Evolutionary conservation across 305 asterid species (phyloP).

Genomic region (Rubia tinctorum): DNA sequence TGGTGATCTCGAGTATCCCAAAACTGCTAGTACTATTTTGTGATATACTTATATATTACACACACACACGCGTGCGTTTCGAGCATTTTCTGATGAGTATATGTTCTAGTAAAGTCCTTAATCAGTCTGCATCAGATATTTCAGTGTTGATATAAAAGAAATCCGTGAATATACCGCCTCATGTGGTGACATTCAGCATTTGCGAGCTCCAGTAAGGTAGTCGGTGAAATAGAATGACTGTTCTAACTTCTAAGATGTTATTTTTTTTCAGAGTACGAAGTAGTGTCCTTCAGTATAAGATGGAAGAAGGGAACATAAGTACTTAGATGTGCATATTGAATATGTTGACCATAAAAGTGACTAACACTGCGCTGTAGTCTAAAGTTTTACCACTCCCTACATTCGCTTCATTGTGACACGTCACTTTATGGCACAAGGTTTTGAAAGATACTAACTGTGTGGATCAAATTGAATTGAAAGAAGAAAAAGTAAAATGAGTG

Average conservation of each 20-base stretch:
- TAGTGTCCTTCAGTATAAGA: background rate
- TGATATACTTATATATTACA: too few relatives aligned
- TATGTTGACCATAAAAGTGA: background rate
- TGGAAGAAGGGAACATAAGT: background rate
- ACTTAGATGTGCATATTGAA: background rate
- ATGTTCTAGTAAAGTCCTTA: conserved; percentile 40
- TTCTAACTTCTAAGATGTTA: background rate
- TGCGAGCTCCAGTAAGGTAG: conserved; percentile 93
- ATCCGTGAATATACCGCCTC: conserved; percentile 72
- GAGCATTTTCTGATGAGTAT: conserved; percentile 15
- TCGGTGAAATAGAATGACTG: background rate
- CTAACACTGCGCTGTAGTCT: background rate
- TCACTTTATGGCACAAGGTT: too few relatives aligned
- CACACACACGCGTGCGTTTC: too few relatives aligned
- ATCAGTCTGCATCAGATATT: conserved; percentile 56
- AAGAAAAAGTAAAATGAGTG: too few relatives aligned
- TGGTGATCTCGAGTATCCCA: conserved; percentile 98
- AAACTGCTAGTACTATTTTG: conserved; percentile 2
- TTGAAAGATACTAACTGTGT: too few relatives aligned
- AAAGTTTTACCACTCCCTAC: background rate
- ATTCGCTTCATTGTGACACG: too few relatives aligned
- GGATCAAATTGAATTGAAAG: too few relatives aligned
- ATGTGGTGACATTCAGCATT: conserved; percentile 68
- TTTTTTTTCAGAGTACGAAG: background rate
- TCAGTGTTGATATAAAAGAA: conserved; percentile 76